Evolutionary conservation across 1,284 basidiomycete genomes (phyloP).

Genomic region (Polyporus tsugae): DNA sequence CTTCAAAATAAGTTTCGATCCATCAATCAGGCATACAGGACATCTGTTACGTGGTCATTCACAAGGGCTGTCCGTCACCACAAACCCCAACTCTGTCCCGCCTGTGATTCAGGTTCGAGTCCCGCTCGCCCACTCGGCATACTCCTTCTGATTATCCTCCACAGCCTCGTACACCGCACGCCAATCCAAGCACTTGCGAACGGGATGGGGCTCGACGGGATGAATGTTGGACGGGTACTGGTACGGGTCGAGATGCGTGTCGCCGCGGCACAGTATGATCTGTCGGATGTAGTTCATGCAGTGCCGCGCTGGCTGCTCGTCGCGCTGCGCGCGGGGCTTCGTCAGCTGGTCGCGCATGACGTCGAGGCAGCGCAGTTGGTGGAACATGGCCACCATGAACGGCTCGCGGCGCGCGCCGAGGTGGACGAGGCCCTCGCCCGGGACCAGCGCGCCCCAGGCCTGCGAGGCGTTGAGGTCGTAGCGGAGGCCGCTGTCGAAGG

Average conservation of each 20-base stretch:
- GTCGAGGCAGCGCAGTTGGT: slow-evolving; percentile 38
- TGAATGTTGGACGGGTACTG: slow-evolving; percentile 34
- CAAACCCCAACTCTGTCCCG: neutral
- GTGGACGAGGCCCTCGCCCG: slow-evolving; percentile 30
- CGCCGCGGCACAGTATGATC: slow-evolving; percentile 36
- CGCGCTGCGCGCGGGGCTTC: slow-evolving; percentile 23
- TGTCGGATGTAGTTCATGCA: slow-evolving; percentile 38
- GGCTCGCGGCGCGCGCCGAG: slow-evolving; percentile 31
- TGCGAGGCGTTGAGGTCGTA: slow-evolving; percentile 30
- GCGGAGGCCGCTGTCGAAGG: slow-evolving; percentile 31
- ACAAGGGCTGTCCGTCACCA: neutral
- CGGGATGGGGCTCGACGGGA: slow-evolving; percentile 32
- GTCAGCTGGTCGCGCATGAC: slow-evolving; percentile 33
- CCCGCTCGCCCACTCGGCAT: slow-evolving; percentile 13
- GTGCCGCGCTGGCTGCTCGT: slow-evolving; percentile 31
- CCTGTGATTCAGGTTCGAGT: neutral
- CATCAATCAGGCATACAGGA: neutral
- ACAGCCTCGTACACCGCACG: slow-evolving; percentile 34
- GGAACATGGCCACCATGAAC: slow-evolving; percentile 34
- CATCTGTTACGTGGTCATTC: neutral
- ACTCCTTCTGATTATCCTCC: slow-evolving; percentile 32
- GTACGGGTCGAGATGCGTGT: slow-evolving; percentile 35
- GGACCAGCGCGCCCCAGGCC: slow-evolving; percentile 34
- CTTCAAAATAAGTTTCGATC: neutral
- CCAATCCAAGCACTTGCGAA: slow-evolving; percentile 35